These are phyloP conservation scores for Hirsutella rhossiliensis DNA, from an alignment of 2,329 filamentous ascomycete species.

Conservation along the genomic window DNA sequence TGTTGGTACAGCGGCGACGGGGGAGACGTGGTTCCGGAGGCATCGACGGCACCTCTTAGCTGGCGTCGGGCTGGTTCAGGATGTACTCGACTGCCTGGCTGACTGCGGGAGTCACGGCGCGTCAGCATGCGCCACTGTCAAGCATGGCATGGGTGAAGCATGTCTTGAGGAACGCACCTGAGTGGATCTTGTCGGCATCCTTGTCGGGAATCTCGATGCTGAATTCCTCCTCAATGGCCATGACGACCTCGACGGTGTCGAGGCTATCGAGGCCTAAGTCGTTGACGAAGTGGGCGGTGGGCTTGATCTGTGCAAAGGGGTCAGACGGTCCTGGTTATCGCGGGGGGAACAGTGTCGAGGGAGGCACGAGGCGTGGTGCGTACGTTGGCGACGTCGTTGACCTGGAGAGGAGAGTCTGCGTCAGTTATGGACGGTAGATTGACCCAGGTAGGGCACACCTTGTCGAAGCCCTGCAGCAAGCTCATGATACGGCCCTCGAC, in stretches of 20 bases:
- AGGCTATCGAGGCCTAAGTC: slow-evolving; percentile 95
- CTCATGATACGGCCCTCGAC: slow-evolving; percentile 87
- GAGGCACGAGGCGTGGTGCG: slow-evolving; percentile 7
- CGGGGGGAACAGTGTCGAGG: background rate
- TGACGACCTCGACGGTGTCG: slow-evolving; percentile 98
- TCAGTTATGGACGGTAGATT: background rate
- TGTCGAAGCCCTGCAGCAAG: slow-evolving; percentile 92
- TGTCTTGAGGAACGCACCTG: slow-evolving; percentile 49
- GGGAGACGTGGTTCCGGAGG: background rate
- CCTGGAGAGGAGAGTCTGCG: slow-evolving; percentile 28
- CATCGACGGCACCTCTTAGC: slow-evolving; percentile 27
- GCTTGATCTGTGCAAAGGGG: slow-evolving; percentile 53
- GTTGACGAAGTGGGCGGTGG: slow-evolving; percentile 83
- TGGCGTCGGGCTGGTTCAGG: slow-evolving; percentile 81
- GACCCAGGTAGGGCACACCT: slow-evolving; percentile 33
- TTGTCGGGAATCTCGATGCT: slow-evolving; percentile 98
- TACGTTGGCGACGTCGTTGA: slow-evolving; percentile 55
- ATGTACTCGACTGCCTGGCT: slow-evolving; percentile 95
- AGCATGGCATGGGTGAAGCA: background rate
- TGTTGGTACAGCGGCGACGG: background rate
- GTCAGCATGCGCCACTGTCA: background rate
- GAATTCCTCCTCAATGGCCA: slow-evolving; percentile 94
- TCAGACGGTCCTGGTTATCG: slow-evolving; percentile 4
- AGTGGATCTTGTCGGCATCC: slow-evolving; percentile 89
- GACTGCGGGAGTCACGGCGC: slow-evolving; percentile 37